Base-by-base conservation (phyloP, 1,284 basidiomycete species). In the Ceratobasidium sp. region DNA sequence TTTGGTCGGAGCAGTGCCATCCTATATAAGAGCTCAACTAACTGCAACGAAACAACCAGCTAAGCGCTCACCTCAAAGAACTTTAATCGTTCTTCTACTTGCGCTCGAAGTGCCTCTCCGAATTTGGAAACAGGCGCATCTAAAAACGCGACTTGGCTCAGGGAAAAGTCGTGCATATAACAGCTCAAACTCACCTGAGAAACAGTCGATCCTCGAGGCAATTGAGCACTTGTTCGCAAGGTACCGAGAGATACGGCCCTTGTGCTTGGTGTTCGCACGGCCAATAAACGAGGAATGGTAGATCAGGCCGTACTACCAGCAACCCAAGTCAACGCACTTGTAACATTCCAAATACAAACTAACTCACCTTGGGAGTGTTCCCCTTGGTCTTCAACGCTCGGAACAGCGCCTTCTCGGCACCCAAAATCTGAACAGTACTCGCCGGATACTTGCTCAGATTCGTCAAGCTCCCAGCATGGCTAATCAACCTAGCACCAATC, bases 161-260 rank as follows among this genome's bases (percentile, higher is more conserved):
- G 57, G 56, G 17, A 61, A 56, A 9, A 57, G 57, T 69, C 62
- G 74, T 40, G 13, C 7, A 13, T 56, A 54, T 33, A 65, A 23
- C 33, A 59, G 65, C 12, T 48, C 26, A 13, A 46, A 83, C 88
- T 69, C 82, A 93, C 95, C 95, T 3, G 93, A 90, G 85, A 96
- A 99, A 86, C 98, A 99, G 86, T 99, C 98, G 87, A 99, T 99
- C 79, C 98, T 90, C 65, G 95, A 94, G 7, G 98, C 98, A 83
- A 99, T 99, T 77, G 96, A 97, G 85, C 96, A 98, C 87, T 99
- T 99, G 90, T 99, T 99, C 68, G 97, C 98, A 48, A 99, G 89
- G 91, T 98, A 98, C 56, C 97, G 93, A 13, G 96, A 98, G 85
- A 99, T 99, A 79, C 98, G 93, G 52, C 97, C 97, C 89, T 99